Conservation (phyloP, 2,329 filamentous ascomycete genomes). For the Epichloe uncinata region DNA sequence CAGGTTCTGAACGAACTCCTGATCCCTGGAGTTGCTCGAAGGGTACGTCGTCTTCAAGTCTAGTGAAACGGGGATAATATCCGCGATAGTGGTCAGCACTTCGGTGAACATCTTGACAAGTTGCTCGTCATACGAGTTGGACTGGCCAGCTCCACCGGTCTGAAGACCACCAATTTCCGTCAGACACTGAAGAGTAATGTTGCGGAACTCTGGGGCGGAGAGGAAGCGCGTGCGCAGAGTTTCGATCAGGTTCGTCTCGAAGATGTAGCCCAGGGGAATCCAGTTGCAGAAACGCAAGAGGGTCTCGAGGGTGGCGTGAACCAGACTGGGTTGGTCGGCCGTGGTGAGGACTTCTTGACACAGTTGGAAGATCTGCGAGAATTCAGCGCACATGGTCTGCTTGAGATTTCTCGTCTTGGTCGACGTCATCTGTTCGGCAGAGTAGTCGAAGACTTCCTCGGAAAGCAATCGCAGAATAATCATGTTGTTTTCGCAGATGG, state of each 20-base stretch:
- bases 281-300: conserved; percentile 95
- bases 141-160: conserved; percentile 55
- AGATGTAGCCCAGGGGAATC: conserved; percentile 97
- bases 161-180: conserved; percentile 94
- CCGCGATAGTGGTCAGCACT: conserved; percentile 80
- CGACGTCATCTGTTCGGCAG: conserved; percentile 98
- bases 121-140: conserved; percentile 80
- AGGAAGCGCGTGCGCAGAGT: conserved; percentile 87
- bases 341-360: conserved; percentile 91
- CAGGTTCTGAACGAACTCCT: conserved; percentile 95
- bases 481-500: conserved; percentile 99
- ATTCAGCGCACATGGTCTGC: conserved; percentile 97
- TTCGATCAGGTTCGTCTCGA: conserved; percentile 93
- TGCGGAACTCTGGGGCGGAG: conserved; percentile 87
- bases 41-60: conserved; percentile 88
- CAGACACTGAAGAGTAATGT: conserved; percentile 89
- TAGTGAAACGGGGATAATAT: conserved; percentile 80
- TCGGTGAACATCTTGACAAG: conserved; percentile 98
- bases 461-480: conserved; percentile 88
- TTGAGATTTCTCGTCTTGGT: conserved; percentile 93
- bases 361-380: conserved; percentile 94
- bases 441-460: conserved; percentile 98
- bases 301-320: conserved; percentile 95
- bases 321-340: conserved; percentile 73
- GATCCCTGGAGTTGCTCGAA: conserved; percentile 80